A percentile compares a stretch with the other conserved stretches of the same genome.
These are phyloP conservation scores for Solanum medicagineum DNA, from an alignment of 257 asterid species.

Conservation along the genomic window DNA sequence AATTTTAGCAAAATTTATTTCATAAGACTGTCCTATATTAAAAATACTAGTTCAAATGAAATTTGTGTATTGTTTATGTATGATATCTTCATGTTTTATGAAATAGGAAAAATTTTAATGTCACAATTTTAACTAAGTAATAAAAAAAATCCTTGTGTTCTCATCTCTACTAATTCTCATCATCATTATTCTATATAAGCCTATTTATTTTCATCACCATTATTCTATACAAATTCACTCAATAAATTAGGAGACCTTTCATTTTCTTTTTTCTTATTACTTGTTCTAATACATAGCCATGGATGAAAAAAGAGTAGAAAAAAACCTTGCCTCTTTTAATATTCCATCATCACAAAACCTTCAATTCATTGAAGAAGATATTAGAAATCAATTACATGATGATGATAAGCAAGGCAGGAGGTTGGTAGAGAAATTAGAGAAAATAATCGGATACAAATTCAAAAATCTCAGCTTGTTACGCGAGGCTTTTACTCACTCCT, in stretches of 20 bases:
- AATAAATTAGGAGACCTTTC: background rate
- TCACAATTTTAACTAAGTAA: no score
- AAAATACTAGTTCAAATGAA: no score
- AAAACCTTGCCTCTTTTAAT: background rate
- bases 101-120: no score
- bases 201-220: background rate
- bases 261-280: background rate
- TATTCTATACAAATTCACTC: background rate
- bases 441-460: slow-evolving; percentile 20
- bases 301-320: background rate
- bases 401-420: background rate
- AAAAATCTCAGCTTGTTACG: slow-evolving; percentile 1
- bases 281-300: background rate
- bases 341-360: background rate
- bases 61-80: no score
- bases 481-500: slow-evolving; percentile 27
- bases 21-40: no score
- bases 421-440: background rate
- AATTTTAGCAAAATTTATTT: no score
- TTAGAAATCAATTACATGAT: background rate
- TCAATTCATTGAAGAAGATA: background rate
- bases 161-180: no score
- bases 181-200: no score
- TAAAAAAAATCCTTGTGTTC: no score
- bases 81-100: no score